A percentile compares a stretch with the other conserved stretches of the same genome.
Conservation (phyloP, 2,329 filamentous ascomycete species). For the Fusarium sp. region DNA sequence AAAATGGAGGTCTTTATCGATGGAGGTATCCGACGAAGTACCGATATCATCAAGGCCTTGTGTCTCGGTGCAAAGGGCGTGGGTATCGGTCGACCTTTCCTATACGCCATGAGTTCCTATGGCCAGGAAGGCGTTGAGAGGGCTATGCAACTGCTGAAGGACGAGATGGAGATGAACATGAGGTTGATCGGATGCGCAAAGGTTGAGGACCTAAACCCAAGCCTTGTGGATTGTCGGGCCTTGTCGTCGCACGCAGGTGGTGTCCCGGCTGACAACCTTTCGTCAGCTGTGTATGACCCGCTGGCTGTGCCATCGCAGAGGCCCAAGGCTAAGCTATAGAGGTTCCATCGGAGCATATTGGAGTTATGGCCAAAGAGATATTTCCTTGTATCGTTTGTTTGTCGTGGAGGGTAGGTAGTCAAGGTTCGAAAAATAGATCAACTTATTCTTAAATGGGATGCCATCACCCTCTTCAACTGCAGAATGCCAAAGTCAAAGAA, state of each 20-base stretch:
- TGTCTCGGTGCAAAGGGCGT: constrained; percentile 91
- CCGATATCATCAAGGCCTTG: constrained; percentile 92
- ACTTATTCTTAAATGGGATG: background rate
- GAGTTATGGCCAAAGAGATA: background rate
- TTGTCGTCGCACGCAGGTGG: background rate
- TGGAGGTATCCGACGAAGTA: constrained; percentile 85
- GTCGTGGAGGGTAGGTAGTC: background rate
- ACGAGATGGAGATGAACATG: constrained; percentile 1
- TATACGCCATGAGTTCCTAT: constrained; percentile 95
- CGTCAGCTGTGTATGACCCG: background rate
- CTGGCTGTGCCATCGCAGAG: background rate
- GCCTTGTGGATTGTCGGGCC: background rate
- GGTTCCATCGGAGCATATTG: background rate
- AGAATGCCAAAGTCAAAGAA: accelerated
- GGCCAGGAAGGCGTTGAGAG: constrained; percentile 45
- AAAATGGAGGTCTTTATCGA: constrained; percentile 89
- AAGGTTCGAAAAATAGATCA: background rate
- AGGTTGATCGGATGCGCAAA: background rate
- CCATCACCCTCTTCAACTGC: background rate
- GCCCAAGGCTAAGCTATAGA: background rate
- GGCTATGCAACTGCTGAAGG: background rate
- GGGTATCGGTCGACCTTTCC: constrained; percentile 90
- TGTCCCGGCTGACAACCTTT: background rate
- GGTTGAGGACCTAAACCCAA: background rate
- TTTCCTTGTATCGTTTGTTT: background rate